Evolutionary conservation across 2,329 filamentous ascomycete genomes (phyloP), one percentile per base, ranked within the genome.

Genomic region (Verticillium zaregamsianum): DNA sequence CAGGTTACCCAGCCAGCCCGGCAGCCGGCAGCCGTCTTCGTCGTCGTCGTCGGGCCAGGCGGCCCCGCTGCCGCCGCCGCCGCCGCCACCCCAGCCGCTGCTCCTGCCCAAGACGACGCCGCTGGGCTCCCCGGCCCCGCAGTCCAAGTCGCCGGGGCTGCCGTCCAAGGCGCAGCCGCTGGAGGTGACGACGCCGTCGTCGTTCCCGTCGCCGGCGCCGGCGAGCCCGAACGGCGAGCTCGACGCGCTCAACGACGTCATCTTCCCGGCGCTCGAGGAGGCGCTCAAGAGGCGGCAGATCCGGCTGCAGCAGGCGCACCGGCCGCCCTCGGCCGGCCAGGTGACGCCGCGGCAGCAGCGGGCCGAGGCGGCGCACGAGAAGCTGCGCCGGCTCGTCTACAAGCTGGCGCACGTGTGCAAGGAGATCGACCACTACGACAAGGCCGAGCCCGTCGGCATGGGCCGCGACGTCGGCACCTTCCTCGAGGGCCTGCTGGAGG

Each of bases 261-360:
- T 99, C 40, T 88, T 98, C 65, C 95, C 95, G 0, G 94, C 95
- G 2, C 83, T 99, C 2, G 93, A 97, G 75, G 91, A 95, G 67
- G 93, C 95, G 8, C 86, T 98, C 23, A 92, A 93, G 73, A 86
- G 95, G 59, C 90, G 95, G 59, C 84, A 87, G 71, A 83, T 84
- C 66, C 80, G 85, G 45, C 76, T 89, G 59, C 85, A 86, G 70
- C 82, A 83, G 62, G 69, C 79, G 55, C 79, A 82, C 64, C 77
- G 79, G 39, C 71, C 77, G 37, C 72, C 64, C 12, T 57, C 54
- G 23, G 63, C 64, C 1, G 74, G 71, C 68, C 77, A 80, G 54
- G 74, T 82, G 15, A 85, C 87, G 11, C 83, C 85, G 32, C 86
- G 87, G 68, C 85, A 90, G 63, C 88, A 91, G 71, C 85, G 92